Evolutionary conservation across 2,329 filamentous ascomycete species (phyloP).

Genomic region (Pseudogymnoascus sp.): DNA sequence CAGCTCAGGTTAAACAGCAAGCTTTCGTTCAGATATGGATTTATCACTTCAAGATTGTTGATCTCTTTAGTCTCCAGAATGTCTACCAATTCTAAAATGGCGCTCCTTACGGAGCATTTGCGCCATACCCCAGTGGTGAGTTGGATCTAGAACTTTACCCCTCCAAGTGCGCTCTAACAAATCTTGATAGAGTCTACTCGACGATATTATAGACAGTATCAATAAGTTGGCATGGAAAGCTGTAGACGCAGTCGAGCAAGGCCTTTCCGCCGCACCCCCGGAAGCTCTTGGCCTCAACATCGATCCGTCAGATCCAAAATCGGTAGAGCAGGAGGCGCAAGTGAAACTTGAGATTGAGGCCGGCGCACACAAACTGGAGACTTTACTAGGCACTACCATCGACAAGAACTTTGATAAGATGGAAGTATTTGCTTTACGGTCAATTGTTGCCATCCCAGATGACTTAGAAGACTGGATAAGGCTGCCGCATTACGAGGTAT

Average conservation of each 20-base stretch:
- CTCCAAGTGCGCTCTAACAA: constrained; percentile 13
- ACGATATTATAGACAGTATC: constrained; percentile 95
- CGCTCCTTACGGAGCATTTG: constrained; percentile 88
- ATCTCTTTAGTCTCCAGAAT: constrained; percentile 19
- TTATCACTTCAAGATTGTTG: background rate
- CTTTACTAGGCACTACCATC: constrained; percentile 69
- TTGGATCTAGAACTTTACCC: constrained; percentile 17
- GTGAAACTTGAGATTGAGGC: constrained; percentile 71
- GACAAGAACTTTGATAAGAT: constrained; percentile 81
- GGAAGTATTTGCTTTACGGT: constrained; percentile 83
- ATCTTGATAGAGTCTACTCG: constrained; percentile 66
- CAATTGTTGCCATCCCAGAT: constrained; percentile 66
- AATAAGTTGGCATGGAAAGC: constrained; percentile 90
- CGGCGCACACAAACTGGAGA: constrained; percentile 78
- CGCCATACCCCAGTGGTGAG: constrained; percentile 85
- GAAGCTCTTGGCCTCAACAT: constrained; percentile 71
- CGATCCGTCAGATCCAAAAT: constrained; percentile 37
- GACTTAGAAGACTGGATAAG: constrained; percentile 71
- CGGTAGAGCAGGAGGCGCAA: constrained; percentile 36
- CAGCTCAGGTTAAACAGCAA: background rate
- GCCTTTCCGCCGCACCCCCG: constrained; percentile 66
- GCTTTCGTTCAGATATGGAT: background rate
- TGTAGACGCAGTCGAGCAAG: constrained; percentile 77
- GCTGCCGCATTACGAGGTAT: constrained; percentile 75
- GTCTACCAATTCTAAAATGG: constrained; percentile 33